These are phyloP conservation scores for Hyaloscypha hepaticicola DNA, from an alignment of 495 filamentous ascomycete species.

Conservation along the genomic window DNA sequence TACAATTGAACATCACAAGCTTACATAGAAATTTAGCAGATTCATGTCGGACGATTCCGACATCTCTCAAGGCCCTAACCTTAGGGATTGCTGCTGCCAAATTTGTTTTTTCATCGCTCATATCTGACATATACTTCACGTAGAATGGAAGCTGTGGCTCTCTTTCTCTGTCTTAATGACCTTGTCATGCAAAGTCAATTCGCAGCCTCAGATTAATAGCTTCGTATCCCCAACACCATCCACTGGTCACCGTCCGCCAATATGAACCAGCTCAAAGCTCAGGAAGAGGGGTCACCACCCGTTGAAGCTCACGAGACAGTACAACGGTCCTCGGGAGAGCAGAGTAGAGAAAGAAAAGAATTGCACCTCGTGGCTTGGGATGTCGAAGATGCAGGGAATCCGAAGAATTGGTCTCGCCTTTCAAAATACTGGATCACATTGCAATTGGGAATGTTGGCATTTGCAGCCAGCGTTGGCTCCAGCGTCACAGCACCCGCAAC, in stretches of 20 bases:
- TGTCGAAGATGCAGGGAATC: conserved; percentile 38
- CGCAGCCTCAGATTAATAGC: conserved; percentile 5
- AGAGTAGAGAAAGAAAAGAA: conserved; percentile 10
- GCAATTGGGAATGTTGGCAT: conserved; percentile 48
- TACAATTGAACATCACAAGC: conserved; percentile 4
- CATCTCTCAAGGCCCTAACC: conserved; percentile 2
- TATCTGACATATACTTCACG: conserved; percentile 10
- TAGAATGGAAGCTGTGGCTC: conserved; percentile 9
- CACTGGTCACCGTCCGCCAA: conserved; percentile 10
- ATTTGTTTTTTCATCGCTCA: conserved; percentile 4
- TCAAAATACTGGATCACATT: conserved; percentile 51
- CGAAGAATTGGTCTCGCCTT: conserved; percentile 42
- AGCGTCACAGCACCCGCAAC: conserved; percentile 49
- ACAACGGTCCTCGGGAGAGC: conserved; percentile 11
- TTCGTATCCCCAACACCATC: conserved; percentile 6
- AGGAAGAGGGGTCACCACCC: conserved; percentile 10
- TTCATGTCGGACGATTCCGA: conserved; percentile 12
- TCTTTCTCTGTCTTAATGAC: conserved; percentile 8
- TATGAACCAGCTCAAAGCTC: conserved; percentile 15
- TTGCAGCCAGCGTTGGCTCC: conserved; percentile 48
- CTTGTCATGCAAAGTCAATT: conserved; percentile 5
- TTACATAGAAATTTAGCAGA: conserved; percentile 9
- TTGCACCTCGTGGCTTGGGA: conserved; percentile 21
- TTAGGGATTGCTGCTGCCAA: conserved; percentile 4
- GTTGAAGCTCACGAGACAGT: conserved; percentile 9